Base-by-base conservation (phyloP, 208 protist genomes). In the Crithidia mellificae region DNA sequence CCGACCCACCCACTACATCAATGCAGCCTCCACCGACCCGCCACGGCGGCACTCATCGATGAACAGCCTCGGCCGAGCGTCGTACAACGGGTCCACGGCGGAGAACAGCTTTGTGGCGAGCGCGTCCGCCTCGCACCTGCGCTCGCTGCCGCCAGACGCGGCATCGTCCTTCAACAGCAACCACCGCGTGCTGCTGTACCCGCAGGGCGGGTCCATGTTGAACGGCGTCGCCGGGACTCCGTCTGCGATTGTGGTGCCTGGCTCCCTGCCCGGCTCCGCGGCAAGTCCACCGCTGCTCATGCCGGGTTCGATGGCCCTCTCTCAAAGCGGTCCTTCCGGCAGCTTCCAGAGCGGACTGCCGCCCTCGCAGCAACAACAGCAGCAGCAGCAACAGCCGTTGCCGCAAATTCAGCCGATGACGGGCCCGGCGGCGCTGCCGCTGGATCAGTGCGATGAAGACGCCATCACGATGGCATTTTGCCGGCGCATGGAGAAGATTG, bases 401-500 rank as follows among this genome's bases (percentile, higher is more conserved):
- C 68, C 2, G 41, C 57, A 36, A 17, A 20, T 15, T 15, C 22
- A 12, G 15, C 22, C 14, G 1, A 11, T 32, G 50, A 36, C 24
- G 0, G 30, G 30, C n/a, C 53, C 59, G 4, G 32, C 59, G 8
- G 44, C 47, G 12, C 56, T 78, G 9, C 71, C 62, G 14, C 65
- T 81, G 12, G 66, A 46, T 15, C 69, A 72, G 25, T 52, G 9
- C 2, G 80, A 86, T 6, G 84, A 90, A 53, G 73, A 82, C 50
- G 51, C 55, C 32, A 83, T 88, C 51, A 75, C 78, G 22, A 58
- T 78, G 65, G 73, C 72, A 2, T 84, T 89, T n/a, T 65, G 80
- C 41, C 72, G 77, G 39, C 83, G 89, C 36, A 67, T 94, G 27
- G 69, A 72, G 38, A 57, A 63, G 15, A 29, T 85, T 17, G 53